Evolutionary conservation across 2,329 filamentous ascomycete genomes (phyloP), one percentile per base, ranked within the genome.

Genomic region (Talaromyces amestolkiae): DNA sequence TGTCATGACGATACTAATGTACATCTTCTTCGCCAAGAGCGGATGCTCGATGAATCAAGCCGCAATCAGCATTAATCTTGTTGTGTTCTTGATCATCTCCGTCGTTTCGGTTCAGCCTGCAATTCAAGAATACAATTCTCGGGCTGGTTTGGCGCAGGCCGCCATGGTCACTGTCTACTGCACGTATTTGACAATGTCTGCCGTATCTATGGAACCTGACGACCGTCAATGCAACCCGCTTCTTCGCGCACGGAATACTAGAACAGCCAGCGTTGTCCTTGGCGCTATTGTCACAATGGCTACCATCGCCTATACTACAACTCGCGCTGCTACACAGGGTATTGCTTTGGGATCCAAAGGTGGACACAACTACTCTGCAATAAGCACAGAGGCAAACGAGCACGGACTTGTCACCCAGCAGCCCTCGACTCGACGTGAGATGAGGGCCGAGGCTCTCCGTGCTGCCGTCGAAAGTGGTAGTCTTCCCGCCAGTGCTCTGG

Each of bases 111-210:
- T 99, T 67, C 93, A 98, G 75, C 93, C 95, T 1, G 86, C 86
- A 1, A 87, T 99, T 15, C 95, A 99, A 78, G 92, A 93, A 73
- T 89, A 89, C 76, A 99, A 99, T 78, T 88, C 93, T 58, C 93
- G 94, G 75, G 95, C 95, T 49, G 95, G 95, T 58, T 85, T 99
- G 66, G 95, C 95, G n/a, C 95, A 99, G 77, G 93, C 93, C 49
- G 94, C 95, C 68, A 97, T 98, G 87, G 95, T 99, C 53, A 92
- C 93, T 19, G 87, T 97, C 66, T 99, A 99, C 84, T 99, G 95
- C 86, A 98, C 95, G 51, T 99, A 99, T 76, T 87, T 99, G 64
- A 99, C 95, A 70, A 92, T 99, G 88, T 97, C 93, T 2, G 95
- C 95, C 31, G 95, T 99, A 1, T 96, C 93, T 64, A 98, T 99